Base-by-base conservation (phyloP, 345 rosid genomes). In the Sapria himalayana region DNA sequence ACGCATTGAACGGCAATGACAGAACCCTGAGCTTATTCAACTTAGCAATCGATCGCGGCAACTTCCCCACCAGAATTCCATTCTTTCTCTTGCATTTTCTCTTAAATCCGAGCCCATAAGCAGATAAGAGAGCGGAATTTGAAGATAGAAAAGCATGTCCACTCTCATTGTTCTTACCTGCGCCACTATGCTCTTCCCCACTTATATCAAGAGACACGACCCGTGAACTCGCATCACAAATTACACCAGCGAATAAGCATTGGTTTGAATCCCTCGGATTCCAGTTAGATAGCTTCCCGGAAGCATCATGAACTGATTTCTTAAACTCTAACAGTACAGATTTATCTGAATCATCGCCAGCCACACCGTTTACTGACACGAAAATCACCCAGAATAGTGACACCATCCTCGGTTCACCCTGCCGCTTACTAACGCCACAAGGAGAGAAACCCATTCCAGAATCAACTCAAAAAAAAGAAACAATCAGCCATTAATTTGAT, bases 1-100 rank as follows among this genome's bases (percentile, higher is more conserved):
- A 63, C 25, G 76, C 70, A 65, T 81, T 73, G 13, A 81, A 85
- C 4, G 92, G 93, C 23, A 85, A 58, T 14, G 96, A 79, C 25
- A 81, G 52, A 46, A 85, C 63, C 57, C 71, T 73, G 39, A 85
- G 78, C 36, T 73, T 72, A 25, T 69, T 61, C 18, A 85, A 70
- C 51, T 56, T 55, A 2, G 71, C 61, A 56, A 81, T 32, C 13
- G 45, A 38, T 33, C 85, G 65, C 31, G 57, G 49, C 66, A 81
- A 52, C 24, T 60, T 67, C 16, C 96, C 96, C 15, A 21, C 42
- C 61, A 85, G 48, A 51, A 57, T 40, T 44, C 91, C 93, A 34
- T 22, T 52, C 55, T 55, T 58, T 35, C 48, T 64, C 38, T 37
- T 37, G 42, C 92, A 81, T 19, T 51, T 56, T 54, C 86, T 77